Percentiles rank a stretch among this genome's conserved stretches.
Conservation (phyloP, 106 monocot genomes). For the Dendrobium catenatum region DNA sequence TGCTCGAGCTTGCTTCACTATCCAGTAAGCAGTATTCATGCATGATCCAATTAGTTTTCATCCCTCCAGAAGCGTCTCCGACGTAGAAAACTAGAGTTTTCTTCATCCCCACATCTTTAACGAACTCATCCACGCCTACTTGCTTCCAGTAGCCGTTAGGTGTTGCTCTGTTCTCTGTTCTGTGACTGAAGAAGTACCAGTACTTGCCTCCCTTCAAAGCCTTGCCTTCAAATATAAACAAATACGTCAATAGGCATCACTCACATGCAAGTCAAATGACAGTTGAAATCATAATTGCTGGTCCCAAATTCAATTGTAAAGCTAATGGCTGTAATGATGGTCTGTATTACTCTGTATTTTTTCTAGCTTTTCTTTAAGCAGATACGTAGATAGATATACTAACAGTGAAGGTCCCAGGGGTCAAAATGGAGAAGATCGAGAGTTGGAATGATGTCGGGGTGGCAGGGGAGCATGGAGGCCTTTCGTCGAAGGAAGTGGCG, state of each 20-base stretch:
- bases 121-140: constrained; percentile 32
- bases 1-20: no score
- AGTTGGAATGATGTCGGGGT: constrained; percentile 75
- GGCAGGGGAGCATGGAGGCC: constrained; percentile 43
- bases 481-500: constrained; percentile 74
- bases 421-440: constrained; percentile 43
- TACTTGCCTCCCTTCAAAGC: constrained; percentile 59
- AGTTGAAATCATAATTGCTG: not conserved
- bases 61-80: no score
- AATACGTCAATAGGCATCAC: not conserved
- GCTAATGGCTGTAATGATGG: no score
- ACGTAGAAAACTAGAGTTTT: constrained; percentile 24
- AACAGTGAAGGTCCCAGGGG: constrained; percentile 83
- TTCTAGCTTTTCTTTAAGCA: no score
- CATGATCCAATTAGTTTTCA: no score
- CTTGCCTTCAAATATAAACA: constrained; percentile 37
- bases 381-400: not conserved
- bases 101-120: constrained; percentile 59
- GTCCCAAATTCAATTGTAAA: no score
- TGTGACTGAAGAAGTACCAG: constrained; percentile 41
- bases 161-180: constrained; percentile 23
- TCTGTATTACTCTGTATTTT: not conserved
- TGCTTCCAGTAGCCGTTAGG: constrained; percentile 57
- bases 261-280: not conserved
- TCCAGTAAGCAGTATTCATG: no score